A percentile compares a stretch with the other conserved stretches of the same genome.
phyloP scores from a whole-genome alignment of 257 asterid species.

The Euphrasia confusa region DNA sequence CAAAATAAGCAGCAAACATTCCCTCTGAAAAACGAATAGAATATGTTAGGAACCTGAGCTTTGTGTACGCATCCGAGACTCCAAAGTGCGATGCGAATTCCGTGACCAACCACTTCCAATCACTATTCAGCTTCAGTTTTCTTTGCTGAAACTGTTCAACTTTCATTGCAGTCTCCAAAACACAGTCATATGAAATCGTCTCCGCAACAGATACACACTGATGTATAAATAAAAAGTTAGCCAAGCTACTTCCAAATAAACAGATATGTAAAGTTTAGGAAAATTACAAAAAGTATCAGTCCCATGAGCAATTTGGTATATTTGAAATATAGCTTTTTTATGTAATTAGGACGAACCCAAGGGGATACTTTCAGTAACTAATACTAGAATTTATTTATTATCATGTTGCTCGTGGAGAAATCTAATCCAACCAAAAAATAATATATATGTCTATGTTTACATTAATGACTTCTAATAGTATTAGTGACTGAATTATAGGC shows the following conservation, averaged over 20 bases:
- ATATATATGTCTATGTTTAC: too few species aligned
- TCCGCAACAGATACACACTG: slow-evolving; percentile 85
- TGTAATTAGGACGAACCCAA: too few species aligned
- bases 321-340: too few species aligned
- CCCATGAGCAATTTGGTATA: too few species aligned
- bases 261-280: too few species aligned
- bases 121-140: slow-evolving; percentile 61
- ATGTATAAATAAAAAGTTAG: neutral
- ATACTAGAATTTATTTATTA: too few species aligned
- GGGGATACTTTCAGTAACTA: too few species aligned
- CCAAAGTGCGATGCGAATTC: slow-evolving; percentile 89
- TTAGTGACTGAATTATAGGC: too few species aligned
- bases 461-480: too few species aligned
- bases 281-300: too few species aligned
- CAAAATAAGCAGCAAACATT: neutral
- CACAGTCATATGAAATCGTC: slow-evolving; percentile 85
- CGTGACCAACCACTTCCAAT: slow-evolving; percentile 82
- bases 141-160: slow-evolving; percentile 76
- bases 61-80: slow-evolving; percentile 88
- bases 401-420: too few species aligned
- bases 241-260: neutral
- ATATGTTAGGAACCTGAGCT: slow-evolving; percentile 51
- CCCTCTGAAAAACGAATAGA: slow-evolving; percentile 7
- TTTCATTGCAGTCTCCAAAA: slow-evolving; percentile 91
- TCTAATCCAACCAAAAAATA: too few species aligned